Percentiles rank a stretch among this genome's conserved stretches.
These are phyloP conservation scores for Manihot esculenta DNA, from an alignment of 441 rosid genomes.

Conservation along the genomic window DNA sequence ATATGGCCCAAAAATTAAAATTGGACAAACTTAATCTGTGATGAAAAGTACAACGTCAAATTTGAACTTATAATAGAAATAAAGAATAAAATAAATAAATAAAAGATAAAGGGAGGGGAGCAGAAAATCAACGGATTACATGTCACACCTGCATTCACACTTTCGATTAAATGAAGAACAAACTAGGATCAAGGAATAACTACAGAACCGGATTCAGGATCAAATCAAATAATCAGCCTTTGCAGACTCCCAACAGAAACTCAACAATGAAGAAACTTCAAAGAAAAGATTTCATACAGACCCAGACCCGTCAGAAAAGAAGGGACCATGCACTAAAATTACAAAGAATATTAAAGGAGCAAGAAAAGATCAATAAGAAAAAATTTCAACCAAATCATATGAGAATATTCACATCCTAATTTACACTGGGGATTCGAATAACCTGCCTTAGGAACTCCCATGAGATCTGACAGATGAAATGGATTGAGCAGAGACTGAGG, in stretches of 20 bases:
- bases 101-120: too few species aligned
- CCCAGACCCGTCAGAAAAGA: constrained; percentile 14
- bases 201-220: constrained; percentile 23
- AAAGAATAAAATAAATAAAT: too few species aligned
- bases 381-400: constrained; percentile 13
- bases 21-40: too few species aligned
- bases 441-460: constrained; percentile 57
- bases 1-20: too few species aligned
- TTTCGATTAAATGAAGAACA: not conserved
- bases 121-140: too few species aligned
- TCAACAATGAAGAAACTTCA: not conserved
- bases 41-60: too few species aligned
- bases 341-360: not conserved
- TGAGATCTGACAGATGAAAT: constrained; percentile 93
- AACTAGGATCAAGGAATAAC: constrained; percentile 25
- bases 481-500: constrained; percentile 95
- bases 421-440: constrained; percentile 30
- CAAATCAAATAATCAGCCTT: constrained; percentile 27
- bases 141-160: not conserved
- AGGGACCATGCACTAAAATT: constrained; percentile 9
- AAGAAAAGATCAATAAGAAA: not conserved
- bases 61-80: too few species aligned
- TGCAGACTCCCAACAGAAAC: constrained; percentile 33
- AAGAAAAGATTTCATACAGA: constrained; percentile 25
- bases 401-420: constrained; percentile 30